Conservation (phyloP, 1,139 yeast genomes). For the Hanseniaspora uvarum region DNA sequence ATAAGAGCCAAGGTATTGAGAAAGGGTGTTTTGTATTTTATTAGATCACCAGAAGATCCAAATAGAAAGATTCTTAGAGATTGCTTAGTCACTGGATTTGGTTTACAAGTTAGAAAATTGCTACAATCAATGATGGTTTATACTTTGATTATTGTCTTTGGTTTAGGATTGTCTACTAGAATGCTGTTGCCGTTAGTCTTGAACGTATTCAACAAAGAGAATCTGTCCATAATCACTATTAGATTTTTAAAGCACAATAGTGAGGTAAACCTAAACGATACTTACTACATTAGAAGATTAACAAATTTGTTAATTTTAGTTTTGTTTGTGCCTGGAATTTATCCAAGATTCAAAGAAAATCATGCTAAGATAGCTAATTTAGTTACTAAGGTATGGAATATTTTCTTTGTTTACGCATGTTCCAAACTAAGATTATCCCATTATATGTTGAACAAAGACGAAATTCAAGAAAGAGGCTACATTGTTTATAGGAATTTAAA, state of each 20-base stretch:
- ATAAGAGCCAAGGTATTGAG: slow-evolving; percentile 62
- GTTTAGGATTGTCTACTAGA: slow-evolving; percentile 54
- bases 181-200: slow-evolving; percentile 31
- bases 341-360: slow-evolving; percentile 21
- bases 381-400: slow-evolving; percentile 43
- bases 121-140: slow-evolving; percentile 68
- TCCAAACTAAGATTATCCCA: slow-evolving; percentile 61
- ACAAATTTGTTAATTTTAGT: slow-evolving; percentile 17
- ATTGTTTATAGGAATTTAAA: slow-evolving; percentile 47
- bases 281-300: slow-evolving; percentile 5
- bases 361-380: slow-evolving; percentile 24
- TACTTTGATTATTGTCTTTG: slow-evolving; percentile 57
- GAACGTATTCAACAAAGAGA: not conserved
- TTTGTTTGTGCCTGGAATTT: slow-evolving; percentile 18
- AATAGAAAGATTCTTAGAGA: slow-evolving; percentile 81
- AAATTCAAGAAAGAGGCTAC: slow-evolving; percentile 66
- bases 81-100: slow-evolving; percentile 66
- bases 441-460: slow-evolving; percentile 59
- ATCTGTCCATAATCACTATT: slow-evolving; percentile 18
- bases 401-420: slow-evolving; percentile 49
- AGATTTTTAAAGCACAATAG: slow-evolving; percentile 21
- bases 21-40: slow-evolving; percentile 81
- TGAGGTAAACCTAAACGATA: not conserved
- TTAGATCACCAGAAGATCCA: slow-evolving; percentile 91
- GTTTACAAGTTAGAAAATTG: slow-evolving; percentile 63